Conservation (phyloP, 306 rosid species). For the Hippophae gyantsensis region DNA sequence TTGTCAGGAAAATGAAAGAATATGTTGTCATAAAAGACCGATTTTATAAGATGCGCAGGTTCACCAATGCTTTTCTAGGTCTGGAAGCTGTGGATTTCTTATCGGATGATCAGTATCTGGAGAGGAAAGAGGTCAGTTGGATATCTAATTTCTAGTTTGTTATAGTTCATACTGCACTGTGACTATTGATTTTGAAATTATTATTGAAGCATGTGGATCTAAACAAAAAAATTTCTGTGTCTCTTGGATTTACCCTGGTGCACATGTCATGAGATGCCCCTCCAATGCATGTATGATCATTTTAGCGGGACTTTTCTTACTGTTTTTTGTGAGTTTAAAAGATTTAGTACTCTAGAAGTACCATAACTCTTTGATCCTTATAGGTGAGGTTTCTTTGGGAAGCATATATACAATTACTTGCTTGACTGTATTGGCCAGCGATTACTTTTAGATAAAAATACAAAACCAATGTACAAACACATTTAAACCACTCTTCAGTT, state of each 20-base stretch:
- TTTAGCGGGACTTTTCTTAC: too few relatives aligned
- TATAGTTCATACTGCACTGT: neutral
- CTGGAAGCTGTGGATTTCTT: slow-evolving; percentile 83
- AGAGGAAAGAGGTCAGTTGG: slow-evolving; percentile 68
- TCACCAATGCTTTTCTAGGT: slow-evolving; percentile 59
- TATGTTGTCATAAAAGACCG: slow-evolving; percentile 59
- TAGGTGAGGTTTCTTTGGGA: neutral
- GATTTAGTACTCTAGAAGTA: too few relatives aligned
- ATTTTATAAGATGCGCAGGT: slow-evolving; percentile 70
- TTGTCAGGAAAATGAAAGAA: slow-evolving; percentile 78
- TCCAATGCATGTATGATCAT: too few relatives aligned
- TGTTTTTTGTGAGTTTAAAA: too few relatives aligned
- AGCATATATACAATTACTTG: neutral
- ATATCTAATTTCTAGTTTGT: slow-evolving; percentile 7
- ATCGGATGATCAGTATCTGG: slow-evolving; percentile 91
- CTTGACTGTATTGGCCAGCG: neutral
- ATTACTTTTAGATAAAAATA: neutral
- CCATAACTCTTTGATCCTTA: neutral
- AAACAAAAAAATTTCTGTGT: too few relatives aligned
- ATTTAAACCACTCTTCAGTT: slow-evolving; percentile 7
- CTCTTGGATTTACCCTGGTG: too few relatives aligned
- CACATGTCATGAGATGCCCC: too few relatives aligned
- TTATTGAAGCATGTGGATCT: too few relatives aligned
- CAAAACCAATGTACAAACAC: neutral
- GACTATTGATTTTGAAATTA: too few relatives aligned